Conservation (phyloP, 164 flowering plant genomes). For the Stephania cephalantha region DNA sequence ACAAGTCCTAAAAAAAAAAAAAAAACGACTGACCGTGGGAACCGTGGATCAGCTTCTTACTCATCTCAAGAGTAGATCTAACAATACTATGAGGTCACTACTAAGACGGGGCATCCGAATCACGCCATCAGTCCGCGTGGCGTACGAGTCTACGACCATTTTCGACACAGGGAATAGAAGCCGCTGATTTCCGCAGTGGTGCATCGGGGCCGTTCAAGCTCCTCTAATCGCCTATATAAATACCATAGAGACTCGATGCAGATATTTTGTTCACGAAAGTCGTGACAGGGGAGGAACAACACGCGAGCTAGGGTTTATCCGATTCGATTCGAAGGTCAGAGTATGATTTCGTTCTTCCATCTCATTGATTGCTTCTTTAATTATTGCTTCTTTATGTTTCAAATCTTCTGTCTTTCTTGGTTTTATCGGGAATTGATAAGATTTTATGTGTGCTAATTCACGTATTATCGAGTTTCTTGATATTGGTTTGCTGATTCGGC, state of each 20-base stretch:
- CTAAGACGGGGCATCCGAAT: not conserved
- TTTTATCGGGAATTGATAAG: not conserved
- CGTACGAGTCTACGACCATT: not conserved
- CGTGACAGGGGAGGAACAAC: not conserved
- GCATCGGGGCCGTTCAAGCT: not conserved
- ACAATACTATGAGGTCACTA: not conserved
- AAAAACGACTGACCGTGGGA: not conserved
- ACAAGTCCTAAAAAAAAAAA: no score
- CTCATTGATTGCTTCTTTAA: not conserved
- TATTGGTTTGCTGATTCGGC: not conserved
- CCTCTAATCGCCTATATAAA: not conserved
- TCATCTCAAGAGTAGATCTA: not conserved
- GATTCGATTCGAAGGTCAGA: not conserved
- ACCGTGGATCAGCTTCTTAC: not conserved
- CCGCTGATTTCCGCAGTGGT: not conserved
- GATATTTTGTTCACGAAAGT: not conserved
- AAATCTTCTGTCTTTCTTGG: not conserved
- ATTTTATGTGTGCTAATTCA: not conserved
- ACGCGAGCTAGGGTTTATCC: constrained; percentile 3
- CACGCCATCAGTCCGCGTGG: not conserved
- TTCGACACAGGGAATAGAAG: not conserved
- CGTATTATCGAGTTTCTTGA: not conserved
- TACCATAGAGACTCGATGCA: not conserved
- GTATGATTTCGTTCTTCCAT: not conserved
- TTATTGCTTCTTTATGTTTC: not conserved